These are phyloP conservation scores for Dothideomycetes sp. DNA, from an alignment of 2,329 filamentous ascomycete genomes.

Conservation along the genomic window DNA sequence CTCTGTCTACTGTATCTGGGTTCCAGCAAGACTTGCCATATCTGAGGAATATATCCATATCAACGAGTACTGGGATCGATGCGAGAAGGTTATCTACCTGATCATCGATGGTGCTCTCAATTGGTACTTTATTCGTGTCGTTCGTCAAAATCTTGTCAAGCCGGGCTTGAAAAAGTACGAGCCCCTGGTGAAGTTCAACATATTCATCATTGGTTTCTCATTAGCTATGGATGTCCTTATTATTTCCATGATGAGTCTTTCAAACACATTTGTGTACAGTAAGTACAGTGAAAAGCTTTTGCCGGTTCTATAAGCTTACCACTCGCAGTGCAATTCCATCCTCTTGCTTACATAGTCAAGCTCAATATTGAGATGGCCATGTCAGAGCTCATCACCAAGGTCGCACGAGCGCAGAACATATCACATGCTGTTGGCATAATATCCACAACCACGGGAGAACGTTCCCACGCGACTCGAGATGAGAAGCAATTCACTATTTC, in stretches of 20 bases:
- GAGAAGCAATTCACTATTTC: too few relatives aligned
- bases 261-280: conserved; percentile 36
- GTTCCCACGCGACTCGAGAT: conserved; percentile 3
- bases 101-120: conserved; percentile 30
- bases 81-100: conserved; percentile 31
- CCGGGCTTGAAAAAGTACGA: conserved; percentile 44
- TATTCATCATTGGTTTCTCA: conserved; percentile 41
- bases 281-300: neutral
- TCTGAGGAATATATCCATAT: conserved; percentile 25
- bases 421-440: conserved; percentile 3
- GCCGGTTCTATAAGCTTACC: neutral
- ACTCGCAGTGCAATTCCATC: conserved; percentile 33
- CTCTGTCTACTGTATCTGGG: conserved; percentile 25
- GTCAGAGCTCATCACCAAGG: conserved; percentile 40
- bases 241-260: conserved; percentile 39
- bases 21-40: conserved; percentile 30
- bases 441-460: neutral
- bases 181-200: conserved; percentile 42
- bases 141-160: conserved; percentile 39
- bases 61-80: conserved; percentile 32
- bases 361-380: conserved; percentile 46
- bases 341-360: conserved; percentile 41
- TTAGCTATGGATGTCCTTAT: conserved; percentile 42
- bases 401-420: conserved; percentile 19
- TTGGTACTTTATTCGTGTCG: conserved; percentile 32